Conservation (phyloP, 345 rosid genomes). For the Pseudoturritis turrita region DNA sequence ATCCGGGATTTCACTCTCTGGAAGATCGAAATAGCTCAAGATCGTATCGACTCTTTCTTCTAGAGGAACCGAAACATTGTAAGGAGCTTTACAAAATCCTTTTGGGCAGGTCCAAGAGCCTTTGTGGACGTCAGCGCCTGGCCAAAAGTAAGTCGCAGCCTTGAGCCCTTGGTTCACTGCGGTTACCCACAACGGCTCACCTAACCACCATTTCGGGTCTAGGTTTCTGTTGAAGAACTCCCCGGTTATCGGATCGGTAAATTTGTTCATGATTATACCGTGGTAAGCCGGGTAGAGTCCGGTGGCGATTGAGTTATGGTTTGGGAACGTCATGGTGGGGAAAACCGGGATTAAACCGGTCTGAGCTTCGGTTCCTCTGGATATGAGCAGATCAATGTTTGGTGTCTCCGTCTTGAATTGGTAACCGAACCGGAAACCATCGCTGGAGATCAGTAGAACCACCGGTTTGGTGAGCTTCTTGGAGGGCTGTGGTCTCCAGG, state of each 20-base stretch:
- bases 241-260: conserved; percentile 56
- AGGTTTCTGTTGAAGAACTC: conserved; percentile 61
- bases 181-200: conserved; percentile 89
- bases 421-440: conserved; percentile 95
- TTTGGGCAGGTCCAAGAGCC: conserved; percentile 78
- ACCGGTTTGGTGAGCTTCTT: conserved; percentile 57
- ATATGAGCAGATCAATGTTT: conserved; percentile 60
- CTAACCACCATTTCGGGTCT: conserved; percentile 91
- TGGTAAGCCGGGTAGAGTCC: conserved; percentile 90
- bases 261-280: conserved; percentile 64
- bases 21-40: conserved; percentile 68
- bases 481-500: conserved; percentile 37
- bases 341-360: conserved; percentile 84
- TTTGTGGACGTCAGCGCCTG: conserved; percentile 88
- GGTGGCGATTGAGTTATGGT: conserved; percentile 86
- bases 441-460: conserved; percentile 69
- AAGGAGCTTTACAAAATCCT: conserved; percentile 43
- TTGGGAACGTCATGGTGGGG: conserved; percentile 82
- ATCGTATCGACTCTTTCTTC: conserved; percentile 77
- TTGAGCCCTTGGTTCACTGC: conserved; percentile 65
- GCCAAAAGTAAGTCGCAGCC: conserved; percentile 88
- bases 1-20: conserved; percentile 50
- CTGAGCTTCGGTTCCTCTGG: conserved; percentile 78
- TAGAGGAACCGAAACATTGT: conserved; percentile 60
- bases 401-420: conserved; percentile 78